Base-by-base conservation (phyloP, 495 filamentous ascomycete genomes). In the Neurospora hispaniola region DNA sequence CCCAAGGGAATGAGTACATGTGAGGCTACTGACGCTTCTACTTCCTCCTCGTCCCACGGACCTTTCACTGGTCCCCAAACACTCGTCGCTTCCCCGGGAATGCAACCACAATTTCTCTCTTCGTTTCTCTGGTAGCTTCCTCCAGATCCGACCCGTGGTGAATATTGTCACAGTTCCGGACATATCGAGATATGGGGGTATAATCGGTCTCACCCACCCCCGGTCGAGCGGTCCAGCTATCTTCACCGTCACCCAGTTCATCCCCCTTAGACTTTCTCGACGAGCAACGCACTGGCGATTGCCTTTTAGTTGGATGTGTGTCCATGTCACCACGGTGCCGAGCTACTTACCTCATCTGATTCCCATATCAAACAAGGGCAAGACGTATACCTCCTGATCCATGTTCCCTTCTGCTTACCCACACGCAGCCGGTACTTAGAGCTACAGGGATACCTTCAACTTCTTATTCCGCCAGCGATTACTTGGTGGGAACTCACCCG, bases 401-500 rank as follows among this genome's bases (percentile, higher is more conserved):
- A 66, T 66, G 54, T 35, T 27, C 3, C 14, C 27, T 66, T 35
- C 54, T 66, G 27, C 48, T 59, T 27, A 31, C 48, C 48, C 48
- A 59, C 48, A 59, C 11, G 48, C 27, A 66, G 35, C 54, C 54
- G 31, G 54, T 66, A 66, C 27, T 35, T 66, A 48, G 48, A 71
- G 43, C 48, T 71, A 72, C 71, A 43, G 41, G 74, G 74, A 70
- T 74, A 74, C 72, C 75, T 74, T 73, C 75, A 72, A 62, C 71
- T 66, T 68, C 27, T 74, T 74, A 73, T 72, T 74, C 73, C 69
- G 73, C 71, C 71, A 75, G 70, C 74, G 72, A 78, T 71, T 78
- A 69, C 73, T 73, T 72, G 68, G 71, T 77, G 72, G 73, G 71
- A 75, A 76, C 75, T 75, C 76, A 77, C 78, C 75, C 76, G 76